Conservation (phyloP, 495 filamentous ascomycete genomes). For the Neurospora tetrasperma region DNA sequence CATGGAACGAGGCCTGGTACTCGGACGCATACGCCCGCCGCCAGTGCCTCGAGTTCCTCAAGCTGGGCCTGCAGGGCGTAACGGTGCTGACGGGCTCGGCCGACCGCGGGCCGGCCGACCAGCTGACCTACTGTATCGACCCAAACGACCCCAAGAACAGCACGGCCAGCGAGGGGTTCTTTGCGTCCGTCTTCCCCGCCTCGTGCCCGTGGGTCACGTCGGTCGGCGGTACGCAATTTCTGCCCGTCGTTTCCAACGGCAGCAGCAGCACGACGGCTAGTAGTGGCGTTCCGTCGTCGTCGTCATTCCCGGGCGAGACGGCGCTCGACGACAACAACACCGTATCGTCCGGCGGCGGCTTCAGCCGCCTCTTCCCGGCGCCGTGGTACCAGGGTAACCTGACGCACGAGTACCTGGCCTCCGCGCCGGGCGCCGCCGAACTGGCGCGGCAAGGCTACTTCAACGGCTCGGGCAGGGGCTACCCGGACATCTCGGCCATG, state of each 20-base stretch:
- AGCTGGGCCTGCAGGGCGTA: too few species aligned
- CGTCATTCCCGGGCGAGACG: constrained; percentile 12
- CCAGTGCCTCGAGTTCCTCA: too few species aligned
- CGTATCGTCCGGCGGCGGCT: too few species aligned
- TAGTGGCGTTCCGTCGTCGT: constrained; percentile 7
- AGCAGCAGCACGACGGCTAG: constrained; percentile 22
- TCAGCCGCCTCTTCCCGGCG: too few species aligned
- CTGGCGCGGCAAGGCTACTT: background rate
- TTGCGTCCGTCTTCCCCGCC: constrained; percentile 13
- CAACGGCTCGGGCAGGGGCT: constrained; percentile 5
- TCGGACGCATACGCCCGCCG: too few species aligned
- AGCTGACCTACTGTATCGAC: constrained; percentile 5
- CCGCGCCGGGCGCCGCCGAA: background rate
- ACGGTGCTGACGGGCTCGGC: too few species aligned
- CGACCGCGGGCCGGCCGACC: constrained; percentile 35
- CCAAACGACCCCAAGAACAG: constrained; percentile 4
- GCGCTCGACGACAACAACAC: too few species aligned
- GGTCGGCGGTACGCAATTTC: constrained; percentile 18
- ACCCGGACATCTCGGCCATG: constrained; percentile 9
- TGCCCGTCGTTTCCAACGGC: constrained; percentile 19
- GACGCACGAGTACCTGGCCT: background rate
- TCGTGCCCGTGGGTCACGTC: constrained; percentile 22
- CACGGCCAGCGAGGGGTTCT: constrained; percentile 7
- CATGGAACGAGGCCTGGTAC: constrained; percentile 11
- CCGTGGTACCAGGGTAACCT: constrained; percentile 27